phyloP scores from a whole-genome alignment of 2,329 filamentous ascomycete species.

The Fusarium fujikuroi region DNA sequence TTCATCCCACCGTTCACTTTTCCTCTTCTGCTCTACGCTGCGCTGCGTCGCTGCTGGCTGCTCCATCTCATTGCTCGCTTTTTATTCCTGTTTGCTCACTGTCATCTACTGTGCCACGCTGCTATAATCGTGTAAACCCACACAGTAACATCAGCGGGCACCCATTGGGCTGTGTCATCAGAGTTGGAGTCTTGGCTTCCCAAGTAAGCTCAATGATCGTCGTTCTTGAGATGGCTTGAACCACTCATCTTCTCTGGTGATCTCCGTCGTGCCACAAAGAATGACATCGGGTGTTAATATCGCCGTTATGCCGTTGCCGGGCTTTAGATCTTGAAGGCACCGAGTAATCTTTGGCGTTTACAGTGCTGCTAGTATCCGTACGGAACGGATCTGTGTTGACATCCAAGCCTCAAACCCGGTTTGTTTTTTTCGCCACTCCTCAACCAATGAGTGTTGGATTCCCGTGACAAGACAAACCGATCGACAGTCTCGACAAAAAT shows the following conservation, averaged over 20 bases:
- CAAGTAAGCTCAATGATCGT: conserved; percentile 28
- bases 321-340: background rate
- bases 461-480: conserved; percentile 9
- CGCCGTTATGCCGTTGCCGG: conserved; percentile 17
- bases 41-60: background rate
- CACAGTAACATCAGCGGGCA: conserved; percentile 22
- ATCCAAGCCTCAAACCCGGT: conserved; percentile 21
- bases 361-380: conserved; percentile 6
- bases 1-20: background rate
- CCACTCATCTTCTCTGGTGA: conserved; percentile 10
- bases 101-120: conserved; percentile 27
- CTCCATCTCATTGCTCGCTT: background rate
- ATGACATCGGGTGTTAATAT: conserved; percentile 16
- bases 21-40: background rate
- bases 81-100: background rate
- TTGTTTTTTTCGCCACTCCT: conserved; percentile 29
- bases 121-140: background rate
- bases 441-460: conserved; percentile 5
- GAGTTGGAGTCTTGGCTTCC: conserved; percentile 31
- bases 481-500: conserved; percentile 36
- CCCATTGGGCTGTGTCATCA: conserved; percentile 30
- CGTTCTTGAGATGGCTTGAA: conserved; percentile 4
- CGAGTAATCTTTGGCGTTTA: conserved; percentile 10
- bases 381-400: background rate
- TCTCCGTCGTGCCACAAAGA: background rate